These are phyloP conservation scores for Physaria fendleri DNA, from an alignment of 345 rosid species.

Conservation along the genomic window DNA sequence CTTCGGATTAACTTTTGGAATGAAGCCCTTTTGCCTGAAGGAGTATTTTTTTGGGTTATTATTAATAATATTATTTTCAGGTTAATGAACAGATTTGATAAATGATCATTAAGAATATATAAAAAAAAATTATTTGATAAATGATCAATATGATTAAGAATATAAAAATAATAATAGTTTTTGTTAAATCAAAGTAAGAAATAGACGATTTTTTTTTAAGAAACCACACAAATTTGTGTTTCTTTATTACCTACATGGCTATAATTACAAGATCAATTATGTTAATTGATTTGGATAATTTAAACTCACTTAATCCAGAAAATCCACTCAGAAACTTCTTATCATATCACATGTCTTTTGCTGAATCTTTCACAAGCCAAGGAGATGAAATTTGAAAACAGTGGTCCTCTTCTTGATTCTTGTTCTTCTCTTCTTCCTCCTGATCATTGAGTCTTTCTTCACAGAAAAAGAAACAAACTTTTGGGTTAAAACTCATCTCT, in stretches of 20 bases:
- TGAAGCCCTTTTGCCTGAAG: too few relatives aligned
- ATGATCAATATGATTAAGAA: too few relatives aligned
- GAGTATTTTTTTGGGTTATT: too few relatives aligned
- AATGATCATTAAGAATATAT: too few relatives aligned
- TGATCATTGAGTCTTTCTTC: constrained; percentile 3
- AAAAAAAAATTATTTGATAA: too few relatives aligned
- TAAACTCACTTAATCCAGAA: constrained; percentile 2
- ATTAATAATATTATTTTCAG: too few relatives aligned
- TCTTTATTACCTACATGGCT: too few relatives aligned
- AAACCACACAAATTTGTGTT: too few relatives aligned
- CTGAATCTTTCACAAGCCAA: constrained; percentile 5
- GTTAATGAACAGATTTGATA: too few relatives aligned
- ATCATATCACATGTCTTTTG: constrained; percentile 14
- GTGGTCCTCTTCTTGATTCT: constrained; percentile 21
- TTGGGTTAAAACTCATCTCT: not conserved
- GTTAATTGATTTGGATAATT: not conserved
- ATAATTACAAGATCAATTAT: not conserved
- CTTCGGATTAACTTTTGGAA: not conserved
- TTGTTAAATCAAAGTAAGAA: too few relatives aligned
- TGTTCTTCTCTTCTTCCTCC: not conserved
- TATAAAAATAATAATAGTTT: too few relatives aligned
- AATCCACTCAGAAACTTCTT: not conserved
- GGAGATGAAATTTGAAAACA: not conserved
- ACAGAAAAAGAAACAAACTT: not conserved
- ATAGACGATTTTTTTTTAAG: too few relatives aligned